Conservation (phyloP, 495 filamentous ascomycete species). For the Penicillium flavigenum region DNA sequence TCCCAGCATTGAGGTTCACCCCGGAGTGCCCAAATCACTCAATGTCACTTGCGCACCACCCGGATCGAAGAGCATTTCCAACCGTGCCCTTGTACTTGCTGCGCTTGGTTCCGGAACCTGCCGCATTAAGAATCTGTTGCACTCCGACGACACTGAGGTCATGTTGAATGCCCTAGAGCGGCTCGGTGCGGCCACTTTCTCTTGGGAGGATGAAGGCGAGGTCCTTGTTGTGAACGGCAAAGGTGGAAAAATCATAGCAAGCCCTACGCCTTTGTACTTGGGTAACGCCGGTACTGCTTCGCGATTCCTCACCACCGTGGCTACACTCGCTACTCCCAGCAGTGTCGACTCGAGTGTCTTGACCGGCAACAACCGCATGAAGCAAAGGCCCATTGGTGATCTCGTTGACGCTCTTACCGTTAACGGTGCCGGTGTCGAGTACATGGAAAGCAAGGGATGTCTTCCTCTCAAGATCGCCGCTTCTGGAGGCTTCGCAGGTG, state of each 20-base stretch:
- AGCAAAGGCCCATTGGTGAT: constrained; percentile 87
- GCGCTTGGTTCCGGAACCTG: constrained; percentile 86
- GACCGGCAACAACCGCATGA: constrained; percentile 96
- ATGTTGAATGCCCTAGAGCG: constrained; percentile 87
- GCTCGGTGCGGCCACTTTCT: constrained; percentile 85
- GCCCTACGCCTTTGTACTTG: constrained; percentile 75
- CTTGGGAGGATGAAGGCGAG: constrained; percentile 91
- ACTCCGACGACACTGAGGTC: constrained; percentile 95
- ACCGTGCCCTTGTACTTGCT: constrained; percentile 88
- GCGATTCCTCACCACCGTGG: constrained; percentile 90
- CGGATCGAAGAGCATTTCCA: constrained; percentile 97
- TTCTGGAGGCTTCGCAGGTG: constrained; percentile 82
- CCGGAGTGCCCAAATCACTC: constrained; percentile 60
- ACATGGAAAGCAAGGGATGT: constrained; percentile 73
- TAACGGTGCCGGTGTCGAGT: constrained; percentile 82
- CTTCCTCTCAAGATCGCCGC: constrained; percentile 82
- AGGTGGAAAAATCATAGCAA: constrained; percentile 79
- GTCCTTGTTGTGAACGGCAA: constrained; percentile 87
- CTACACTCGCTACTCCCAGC: constrained; percentile 72
- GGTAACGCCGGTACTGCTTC: constrained; percentile 97
- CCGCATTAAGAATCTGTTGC: constrained; percentile 84
- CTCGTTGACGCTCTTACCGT: constrained; percentile 86
- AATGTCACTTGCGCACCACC: constrained; percentile 80
- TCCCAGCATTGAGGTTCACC: constrained; percentile 70
- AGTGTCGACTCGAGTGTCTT: constrained; percentile 68